phyloP scores from a whole-genome alignment of 345 rosid genomes.

The Gossypium turneri region DNA sequence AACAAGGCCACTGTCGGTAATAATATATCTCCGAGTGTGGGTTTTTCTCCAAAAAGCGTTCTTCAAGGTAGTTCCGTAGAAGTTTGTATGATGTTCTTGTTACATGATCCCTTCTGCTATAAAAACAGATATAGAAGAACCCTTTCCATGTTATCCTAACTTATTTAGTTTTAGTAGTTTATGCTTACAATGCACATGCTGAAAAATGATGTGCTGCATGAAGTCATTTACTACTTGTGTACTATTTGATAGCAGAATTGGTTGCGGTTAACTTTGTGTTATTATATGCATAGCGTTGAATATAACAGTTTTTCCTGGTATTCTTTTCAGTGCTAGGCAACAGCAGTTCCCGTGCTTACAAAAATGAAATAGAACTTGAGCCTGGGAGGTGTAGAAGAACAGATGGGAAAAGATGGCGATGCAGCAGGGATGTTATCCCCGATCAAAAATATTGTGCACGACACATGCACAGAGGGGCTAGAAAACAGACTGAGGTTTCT shows the following conservation, averaged over 20 bases:
- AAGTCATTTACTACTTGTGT: not conserved
- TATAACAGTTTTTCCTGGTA: not conserved
- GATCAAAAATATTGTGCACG: constrained; percentile 56
- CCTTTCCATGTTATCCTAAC: not conserved
- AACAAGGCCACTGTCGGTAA: constrained; percentile 12
- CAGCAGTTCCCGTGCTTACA: constrained; percentile 19
- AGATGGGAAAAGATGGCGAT: constrained; percentile 81
- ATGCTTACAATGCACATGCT: not conserved
- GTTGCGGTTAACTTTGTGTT: not conserved
- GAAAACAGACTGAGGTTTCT: constrained; percentile 18
- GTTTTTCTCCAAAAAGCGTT: constrained; percentile 57
- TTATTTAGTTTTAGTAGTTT: not conserved
- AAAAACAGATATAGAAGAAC: not conserved
- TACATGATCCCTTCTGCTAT: not conserved
- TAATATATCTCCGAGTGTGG: constrained; percentile 27
- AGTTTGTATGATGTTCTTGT: not conserved
- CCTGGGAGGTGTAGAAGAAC: constrained; percentile 71
- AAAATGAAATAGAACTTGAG: constrained; percentile 33
- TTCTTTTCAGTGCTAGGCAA: constrained; percentile 26
- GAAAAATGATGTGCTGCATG: too few relatives aligned
- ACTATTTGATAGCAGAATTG: not conserved
- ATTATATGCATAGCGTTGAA: not conserved
- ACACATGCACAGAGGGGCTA: constrained; percentile 72
- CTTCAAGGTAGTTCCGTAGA: constrained; percentile 47
- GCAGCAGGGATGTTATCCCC: constrained; percentile 47